Percentiles rank a stretch among this genome's conserved stretches.
phyloP scores from a whole-genome alignment of 1,284 basidiomycete genomes.

The Austroboletus niveus region DNA sequence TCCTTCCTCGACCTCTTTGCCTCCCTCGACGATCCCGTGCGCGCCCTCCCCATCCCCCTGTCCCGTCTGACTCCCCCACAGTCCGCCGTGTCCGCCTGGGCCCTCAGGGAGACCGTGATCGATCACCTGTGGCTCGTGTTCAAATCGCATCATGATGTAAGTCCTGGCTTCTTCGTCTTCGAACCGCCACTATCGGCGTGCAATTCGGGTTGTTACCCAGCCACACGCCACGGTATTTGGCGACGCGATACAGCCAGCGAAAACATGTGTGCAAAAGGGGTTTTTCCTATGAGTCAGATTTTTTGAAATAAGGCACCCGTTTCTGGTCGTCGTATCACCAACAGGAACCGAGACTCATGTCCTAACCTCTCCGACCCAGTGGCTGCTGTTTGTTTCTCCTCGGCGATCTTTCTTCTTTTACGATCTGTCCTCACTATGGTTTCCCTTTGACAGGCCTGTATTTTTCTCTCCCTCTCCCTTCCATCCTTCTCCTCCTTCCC shows the following conservation, averaged over 20 bases:
- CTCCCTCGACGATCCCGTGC: slow-evolving; percentile 19
- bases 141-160: slow-evolving; percentile 57
- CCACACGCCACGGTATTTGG: slow-evolving; percentile 8
- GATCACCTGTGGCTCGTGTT: slow-evolving; percentile 56
- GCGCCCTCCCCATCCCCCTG: slow-evolving; percentile 20
- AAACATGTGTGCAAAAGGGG: slow-evolving; percentile 2
- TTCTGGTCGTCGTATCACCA: slow-evolving; percentile 6
- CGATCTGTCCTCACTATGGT: slow-evolving; percentile 14
- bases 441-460: slow-evolving; percentile 44
- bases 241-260: slow-evolving; percentile 2
- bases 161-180: slow-evolving; percentile 20
- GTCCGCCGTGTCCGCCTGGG: slow-evolving; percentile 42
- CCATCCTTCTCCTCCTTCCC: slow-evolving; percentile 47
- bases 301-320: slow-evolving; percentile 24
- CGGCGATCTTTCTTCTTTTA: slow-evolving; percentile 16
- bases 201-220: slow-evolving; percentile 6
- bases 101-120: slow-evolving; percentile 33
- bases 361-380: neutral
- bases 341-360: slow-evolving; percentile 6
- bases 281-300: slow-evolving; percentile 14
- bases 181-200: slow-evolving; percentile 3
- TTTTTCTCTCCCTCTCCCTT: slow-evolving; percentile 49
- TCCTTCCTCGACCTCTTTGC: slow-evolving; percentile 33
- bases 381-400: slow-evolving; percentile 7
- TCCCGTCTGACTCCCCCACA: slow-evolving; percentile 17